Conservation (phyloP, 2,329 filamentous ascomycete genomes). For the Drechslera avenae region DNA sequence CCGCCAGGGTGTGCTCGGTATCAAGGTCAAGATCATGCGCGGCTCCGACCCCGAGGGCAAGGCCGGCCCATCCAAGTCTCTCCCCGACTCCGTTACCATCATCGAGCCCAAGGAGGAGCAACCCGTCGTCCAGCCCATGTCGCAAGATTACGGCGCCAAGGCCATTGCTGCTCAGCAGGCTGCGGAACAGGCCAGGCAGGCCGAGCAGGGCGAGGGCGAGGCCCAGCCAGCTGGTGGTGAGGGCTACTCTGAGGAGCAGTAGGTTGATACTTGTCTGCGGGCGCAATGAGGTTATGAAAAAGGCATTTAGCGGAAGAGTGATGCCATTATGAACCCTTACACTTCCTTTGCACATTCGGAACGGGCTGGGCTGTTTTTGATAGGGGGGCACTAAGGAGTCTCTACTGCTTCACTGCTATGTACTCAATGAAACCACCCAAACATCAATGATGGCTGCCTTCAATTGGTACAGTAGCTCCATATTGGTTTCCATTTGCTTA, state of each 20-base stretch:
- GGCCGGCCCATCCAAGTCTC: constrained; percentile 93
- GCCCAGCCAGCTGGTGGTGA: constrained; percentile 43
- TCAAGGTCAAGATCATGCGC: constrained; percentile 99
- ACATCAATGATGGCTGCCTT: constrained; percentile 38
- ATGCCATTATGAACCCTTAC: constrained; percentile 31
- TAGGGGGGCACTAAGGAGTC: constrained; percentile 35
- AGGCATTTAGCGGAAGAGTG: constrained; percentile 36
- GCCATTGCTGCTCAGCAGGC: constrained; percentile 70
- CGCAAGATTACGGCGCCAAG: constrained; percentile 99
- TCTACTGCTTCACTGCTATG: constrained; percentile 35
- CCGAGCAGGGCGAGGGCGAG: constrained; percentile 63
- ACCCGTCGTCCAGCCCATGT: constrained; percentile 90
- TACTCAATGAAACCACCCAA: constrained; percentile 41
- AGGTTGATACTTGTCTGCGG: constrained; percentile 29
- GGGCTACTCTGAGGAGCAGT: constrained; percentile 44
- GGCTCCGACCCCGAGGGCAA: constrained; percentile 99
- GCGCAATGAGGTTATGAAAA: constrained; percentile 39
- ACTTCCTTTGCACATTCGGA: constrained; percentile 42
- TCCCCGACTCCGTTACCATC: constrained; percentile 98
- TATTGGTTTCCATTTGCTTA: neutral
- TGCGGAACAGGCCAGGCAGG: constrained; percentile 64
- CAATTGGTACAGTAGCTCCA: constrained; percentile 11
- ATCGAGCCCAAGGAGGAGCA: constrained; percentile 99
- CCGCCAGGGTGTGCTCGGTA: constrained; percentile 98
- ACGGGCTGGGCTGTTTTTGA: constrained; percentile 37